Evolutionary conservation across 169 alveolate species (phyloP).

Genomic region (Eimeria praecox): DNA sequence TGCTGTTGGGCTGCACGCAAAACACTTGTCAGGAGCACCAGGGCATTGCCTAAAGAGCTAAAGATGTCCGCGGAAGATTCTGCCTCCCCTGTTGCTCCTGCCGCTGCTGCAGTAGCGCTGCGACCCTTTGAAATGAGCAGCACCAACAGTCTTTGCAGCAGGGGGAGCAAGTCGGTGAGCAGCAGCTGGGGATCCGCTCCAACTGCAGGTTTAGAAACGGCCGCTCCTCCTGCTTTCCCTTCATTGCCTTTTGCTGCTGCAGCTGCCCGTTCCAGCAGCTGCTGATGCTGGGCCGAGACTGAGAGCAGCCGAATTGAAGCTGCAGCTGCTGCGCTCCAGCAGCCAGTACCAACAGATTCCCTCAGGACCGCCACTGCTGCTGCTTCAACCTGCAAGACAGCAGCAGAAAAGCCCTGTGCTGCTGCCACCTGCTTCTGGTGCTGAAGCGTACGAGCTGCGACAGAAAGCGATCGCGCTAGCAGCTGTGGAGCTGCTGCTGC

Average conservation of each 20-base stretch:
- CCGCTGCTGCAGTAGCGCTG: conserved; percentile 4
- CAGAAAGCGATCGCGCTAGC: conserved; percentile 24
- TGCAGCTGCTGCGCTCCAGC: conserved; percentile 50
- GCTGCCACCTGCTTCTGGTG: conserved; percentile 27
- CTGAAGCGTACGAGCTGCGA: conserved; percentile 24
- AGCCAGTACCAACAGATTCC: background rate
- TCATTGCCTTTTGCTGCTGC: too few species aligned
- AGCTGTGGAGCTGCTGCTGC: conserved; percentile 57
- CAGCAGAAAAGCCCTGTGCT: background rate
- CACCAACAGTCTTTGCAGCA: background rate
- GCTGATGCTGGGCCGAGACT: too few species aligned
- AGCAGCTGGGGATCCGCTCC: background rate
- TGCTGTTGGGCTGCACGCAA: conserved; percentile 9
- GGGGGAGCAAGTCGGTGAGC: background rate
- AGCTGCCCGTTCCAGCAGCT: conserved; percentile 38
- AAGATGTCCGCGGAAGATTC: conserved; percentile 16
- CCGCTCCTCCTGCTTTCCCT: background rate
- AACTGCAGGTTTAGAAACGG: background rate
- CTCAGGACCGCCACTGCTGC: conserved; percentile 1
- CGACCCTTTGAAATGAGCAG: too few species aligned
- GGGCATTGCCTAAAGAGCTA: conserved; percentile 31
- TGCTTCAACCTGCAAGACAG: background rate
- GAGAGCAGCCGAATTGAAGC: too few species aligned
- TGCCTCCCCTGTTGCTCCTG: background rate
- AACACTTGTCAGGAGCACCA: conserved; percentile 11